Evolutionary conservation across 139 green algal genomes (phyloP).

Genomic region (Raphidocelis subcapitata): DNA sequence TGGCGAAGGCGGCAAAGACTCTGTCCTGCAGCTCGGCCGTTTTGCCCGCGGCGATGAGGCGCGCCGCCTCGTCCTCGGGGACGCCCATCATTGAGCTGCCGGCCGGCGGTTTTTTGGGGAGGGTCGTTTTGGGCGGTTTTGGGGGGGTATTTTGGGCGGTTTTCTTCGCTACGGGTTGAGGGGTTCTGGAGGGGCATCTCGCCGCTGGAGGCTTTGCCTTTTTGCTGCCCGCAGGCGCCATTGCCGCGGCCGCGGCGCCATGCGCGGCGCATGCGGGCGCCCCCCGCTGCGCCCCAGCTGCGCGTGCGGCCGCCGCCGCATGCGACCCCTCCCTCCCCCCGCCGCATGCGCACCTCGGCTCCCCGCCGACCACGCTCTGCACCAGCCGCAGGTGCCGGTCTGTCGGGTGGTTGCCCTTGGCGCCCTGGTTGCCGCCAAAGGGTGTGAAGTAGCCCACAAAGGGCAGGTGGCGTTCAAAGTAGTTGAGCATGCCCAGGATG

Average conservation of each 20-base stretch:
- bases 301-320: no score
- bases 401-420: neutral
- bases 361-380: conserved; percentile 27
- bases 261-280: no score
- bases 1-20: conserved; percentile 34
- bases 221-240: no score
- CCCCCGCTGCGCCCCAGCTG: no score
- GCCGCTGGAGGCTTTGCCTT: neutral
- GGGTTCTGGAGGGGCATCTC: conserved; percentile 14
- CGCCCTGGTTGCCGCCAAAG: conserved; percentile 34
- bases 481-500: conserved; percentile 64
- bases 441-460: conserved; percentile 58
- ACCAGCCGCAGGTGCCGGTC: conserved; percentile 27
- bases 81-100: conserved; percentile 41
- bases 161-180: conserved; percentile 23
- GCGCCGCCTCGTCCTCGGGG: conserved; percentile 19
- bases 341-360: no score
- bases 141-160: conserved; percentile 23
- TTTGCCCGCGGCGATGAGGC: conserved; percentile 30
- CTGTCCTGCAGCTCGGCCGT: conserved; percentile 37
- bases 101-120: no score
- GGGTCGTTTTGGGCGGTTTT: no score
- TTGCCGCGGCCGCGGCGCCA: no score
- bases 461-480: conserved; percentile 51
- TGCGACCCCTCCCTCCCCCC: conserved; percentile 1